These are phyloP conservation scores for Periconia digitata DNA, from an alignment of 2,329 filamentous ascomycete genomes.

Conservation along the genomic window DNA sequence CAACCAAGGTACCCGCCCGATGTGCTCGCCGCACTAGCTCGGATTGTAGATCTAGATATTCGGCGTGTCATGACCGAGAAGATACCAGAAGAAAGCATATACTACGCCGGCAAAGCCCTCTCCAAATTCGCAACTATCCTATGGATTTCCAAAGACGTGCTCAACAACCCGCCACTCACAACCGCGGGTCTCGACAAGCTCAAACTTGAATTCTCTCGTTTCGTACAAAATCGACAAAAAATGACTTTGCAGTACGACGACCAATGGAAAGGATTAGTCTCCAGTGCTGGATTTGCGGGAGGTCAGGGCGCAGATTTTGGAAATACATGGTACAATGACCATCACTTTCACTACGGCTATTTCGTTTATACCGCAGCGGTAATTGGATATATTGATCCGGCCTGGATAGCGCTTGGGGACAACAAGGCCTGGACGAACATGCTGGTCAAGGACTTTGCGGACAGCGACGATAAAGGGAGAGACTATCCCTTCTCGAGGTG, in stretches of 20 bases:
- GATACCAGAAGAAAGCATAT: conserved; percentile 81
- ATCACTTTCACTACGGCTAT: conserved; percentile 73
- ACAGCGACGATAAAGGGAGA: conserved; percentile 67
- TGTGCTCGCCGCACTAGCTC: conserved; percentile 62
- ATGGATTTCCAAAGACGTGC: conserved; percentile 55
- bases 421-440: conserved; percentile 82
- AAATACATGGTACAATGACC: conserved; percentile 74
- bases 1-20: conserved; percentile 44
- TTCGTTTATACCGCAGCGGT: conserved; percentile 85
- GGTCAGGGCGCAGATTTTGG: conserved; percentile 80
- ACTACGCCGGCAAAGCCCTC: conserved; percentile 74
- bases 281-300: conserved; percentile 68
- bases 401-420: conserved; percentile 62
- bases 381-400: conserved; percentile 75
- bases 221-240: conserved; percentile 43
- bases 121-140: conserved; percentile 47
- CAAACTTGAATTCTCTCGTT: conserved; percentile 52
- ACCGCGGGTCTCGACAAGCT: conserved; percentile 53
- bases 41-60: conserved; percentile 71
- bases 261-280: conserved; percentile 79
- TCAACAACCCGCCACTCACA: conserved; percentile 56
- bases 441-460: conserved; percentile 81
- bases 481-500: conserved; percentile 76
- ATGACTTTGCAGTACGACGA: conserved; percentile 60
- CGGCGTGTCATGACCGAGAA: conserved; percentile 73